These are phyloP conservation scores for Phialophora chinensis DNA, from an alignment of 2,329 filamentous ascomycete species.

Conservation along the genomic window DNA sequence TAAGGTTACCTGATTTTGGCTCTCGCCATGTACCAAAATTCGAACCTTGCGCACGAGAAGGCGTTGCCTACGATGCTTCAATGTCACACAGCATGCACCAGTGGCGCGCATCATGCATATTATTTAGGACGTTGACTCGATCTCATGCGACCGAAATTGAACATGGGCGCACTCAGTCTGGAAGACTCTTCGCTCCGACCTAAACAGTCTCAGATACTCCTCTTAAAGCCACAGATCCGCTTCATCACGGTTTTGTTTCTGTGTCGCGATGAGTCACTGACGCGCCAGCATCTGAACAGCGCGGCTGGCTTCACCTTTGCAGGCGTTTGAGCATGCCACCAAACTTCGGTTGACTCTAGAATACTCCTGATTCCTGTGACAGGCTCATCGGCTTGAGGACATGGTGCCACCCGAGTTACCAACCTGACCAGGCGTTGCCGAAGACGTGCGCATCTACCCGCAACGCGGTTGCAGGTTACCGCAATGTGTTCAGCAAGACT, in stretches of 20 bases:
- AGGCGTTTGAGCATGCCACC: neutral
- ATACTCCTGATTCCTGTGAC: neutral
- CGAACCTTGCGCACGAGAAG: neutral
- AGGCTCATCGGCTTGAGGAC: conserved; percentile 16
- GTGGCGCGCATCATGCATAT: conserved; percentile 1
- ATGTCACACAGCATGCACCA: neutral
- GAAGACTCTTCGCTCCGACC: neutral
- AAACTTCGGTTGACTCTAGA: conserved; percentile 4
- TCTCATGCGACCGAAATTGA: neutral
- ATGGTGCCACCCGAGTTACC: conserved; percentile 23
- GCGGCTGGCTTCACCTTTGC: neutral
- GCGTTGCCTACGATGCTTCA: neutral
- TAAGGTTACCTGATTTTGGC: neutral
- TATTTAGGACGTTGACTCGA: neutral
- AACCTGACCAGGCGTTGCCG: conserved; percentile 19
- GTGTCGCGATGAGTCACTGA: conserved; percentile 3
- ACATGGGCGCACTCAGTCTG: neutral
- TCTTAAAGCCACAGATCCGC: neutral
- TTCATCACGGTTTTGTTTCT: neutral
- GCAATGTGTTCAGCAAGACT: conserved; percentile 9
- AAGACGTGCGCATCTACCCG: conserved; percentile 24
- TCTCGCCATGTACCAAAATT: neutral
- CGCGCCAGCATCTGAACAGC: neutral
- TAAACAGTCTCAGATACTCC: neutral
- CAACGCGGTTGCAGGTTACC: conserved; percentile 21